Evolutionary conservation across 2,329 filamentous ascomycete genomes (phyloP).

Genomic region (Hypoxylon sp.): DNA sequence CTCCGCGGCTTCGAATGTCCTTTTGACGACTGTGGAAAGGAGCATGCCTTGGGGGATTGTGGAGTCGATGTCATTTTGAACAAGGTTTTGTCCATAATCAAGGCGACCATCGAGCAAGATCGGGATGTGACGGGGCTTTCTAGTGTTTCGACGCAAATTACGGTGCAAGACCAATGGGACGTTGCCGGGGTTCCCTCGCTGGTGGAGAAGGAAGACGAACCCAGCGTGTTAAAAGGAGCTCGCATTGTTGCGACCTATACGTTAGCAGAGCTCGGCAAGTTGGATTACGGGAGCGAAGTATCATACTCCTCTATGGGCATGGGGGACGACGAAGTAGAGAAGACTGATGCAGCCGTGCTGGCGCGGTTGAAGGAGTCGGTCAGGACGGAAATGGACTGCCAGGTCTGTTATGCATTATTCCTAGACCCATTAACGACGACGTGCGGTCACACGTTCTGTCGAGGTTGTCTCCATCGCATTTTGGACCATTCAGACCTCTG

Average conservation of each 20-base stretch:
- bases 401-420: conserved; percentile 87
- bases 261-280: conserved; percentile 64
- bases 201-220: conserved; percentile 54
- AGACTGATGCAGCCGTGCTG: conserved; percentile 66
- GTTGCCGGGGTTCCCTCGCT: conserved; percentile 61
- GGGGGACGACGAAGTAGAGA: conserved; percentile 50
- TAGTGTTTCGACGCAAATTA: conserved; percentile 59
- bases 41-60: conserved; percentile 85
- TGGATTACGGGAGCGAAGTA: conserved; percentile 54
- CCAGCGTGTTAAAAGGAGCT: conserved; percentile 66
- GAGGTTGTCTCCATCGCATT: conserved; percentile 81
- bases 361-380: conserved; percentile 72
- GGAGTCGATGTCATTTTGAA: conserved; percentile 81
- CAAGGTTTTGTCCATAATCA: conserved; percentile 76
- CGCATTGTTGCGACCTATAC: conserved; percentile 76
- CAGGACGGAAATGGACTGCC: conserved; percentile 84
- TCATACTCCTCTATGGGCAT: conserved; percentile 51
- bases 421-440: conserved; percentile 86
- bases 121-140: conserved; percentile 54
- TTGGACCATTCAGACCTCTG: conserved; percentile 85
- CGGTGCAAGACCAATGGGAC: conserved; percentile 58
- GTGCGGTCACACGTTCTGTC: conserved; percentile 93
- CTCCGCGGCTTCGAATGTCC: conserved; percentile 82
- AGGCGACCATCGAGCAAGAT: conserved; percentile 65
- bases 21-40: conserved; percentile 73